Percentiles rank a stretch among this genome's conserved stretches.
Evolutionary conservation across 306 rosid species (phyloP).

Genomic region (Quercus aquifolioides): DNA sequence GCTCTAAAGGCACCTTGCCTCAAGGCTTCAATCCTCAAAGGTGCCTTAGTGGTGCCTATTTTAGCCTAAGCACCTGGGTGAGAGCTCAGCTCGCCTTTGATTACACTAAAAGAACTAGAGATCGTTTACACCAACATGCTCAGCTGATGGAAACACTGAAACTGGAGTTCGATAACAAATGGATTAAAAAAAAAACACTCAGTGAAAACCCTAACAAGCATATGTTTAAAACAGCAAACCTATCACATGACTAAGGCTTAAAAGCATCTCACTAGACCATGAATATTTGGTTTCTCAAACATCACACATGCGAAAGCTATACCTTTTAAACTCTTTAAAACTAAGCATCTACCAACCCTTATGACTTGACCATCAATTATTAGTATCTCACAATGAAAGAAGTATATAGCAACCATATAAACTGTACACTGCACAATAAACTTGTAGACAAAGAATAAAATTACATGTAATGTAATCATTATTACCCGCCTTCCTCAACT

Average conservation of each 20-base stretch:
- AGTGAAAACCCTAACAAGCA: background rate
- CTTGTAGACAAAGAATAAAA: background rate
- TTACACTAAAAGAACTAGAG: background rate
- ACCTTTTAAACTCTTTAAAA: background rate
- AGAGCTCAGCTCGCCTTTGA: too few relatives aligned
- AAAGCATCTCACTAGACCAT: background rate
- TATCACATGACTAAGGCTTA: background rate
- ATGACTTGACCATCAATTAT: conserved; percentile 1
- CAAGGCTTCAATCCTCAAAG: too few relatives aligned
- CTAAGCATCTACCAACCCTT: background rate
- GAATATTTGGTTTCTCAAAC: background rate
- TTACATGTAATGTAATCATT: background rate
- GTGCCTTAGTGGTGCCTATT: too few relatives aligned
- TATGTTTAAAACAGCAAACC: background rate
- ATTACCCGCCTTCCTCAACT: conserved; percentile 64
- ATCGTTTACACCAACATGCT: background rate
- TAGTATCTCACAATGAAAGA: background rate
- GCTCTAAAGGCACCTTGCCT: too few relatives aligned
- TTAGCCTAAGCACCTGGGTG: too few relatives aligned
- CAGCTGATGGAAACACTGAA: background rate
- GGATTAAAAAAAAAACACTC: background rate
- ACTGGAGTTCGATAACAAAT: conserved; percentile 5
- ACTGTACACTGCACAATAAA: background rate
- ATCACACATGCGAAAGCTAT: background rate
- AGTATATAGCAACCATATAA: background rate